These are phyloP conservation scores for Vanderwaltozyma polyspora DNA, from an alignment of 805 yeast species.

Conservation along the genomic window DNA sequence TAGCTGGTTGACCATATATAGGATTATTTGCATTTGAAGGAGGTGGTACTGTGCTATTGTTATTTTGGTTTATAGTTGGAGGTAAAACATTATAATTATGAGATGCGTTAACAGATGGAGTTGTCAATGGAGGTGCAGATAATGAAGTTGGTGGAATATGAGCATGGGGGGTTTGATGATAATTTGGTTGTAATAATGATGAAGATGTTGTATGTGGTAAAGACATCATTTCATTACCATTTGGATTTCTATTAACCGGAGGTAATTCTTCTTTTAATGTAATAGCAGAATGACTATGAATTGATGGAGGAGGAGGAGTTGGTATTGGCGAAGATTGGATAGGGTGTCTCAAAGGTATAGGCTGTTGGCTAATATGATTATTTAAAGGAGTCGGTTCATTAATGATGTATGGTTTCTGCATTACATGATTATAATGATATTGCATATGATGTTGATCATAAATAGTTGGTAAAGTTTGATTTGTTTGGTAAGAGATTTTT, in stretches of 20 bases:
- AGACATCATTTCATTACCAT: too few species aligned
- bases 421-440: too few species aligned
- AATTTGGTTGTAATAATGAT: too few species aligned
- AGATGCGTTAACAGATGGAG: not conserved
- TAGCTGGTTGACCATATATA: not conserved
- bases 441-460: not conserved
- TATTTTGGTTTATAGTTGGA: not conserved
- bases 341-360: not conserved
- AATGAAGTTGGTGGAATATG: not conserved
- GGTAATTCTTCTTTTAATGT: conserved; percentile 1
- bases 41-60: not conserved
- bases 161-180: not conserved
- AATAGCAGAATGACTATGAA: not conserved
- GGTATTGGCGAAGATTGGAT: conserved; percentile 3
- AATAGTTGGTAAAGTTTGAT: not conserved
- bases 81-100: too few species aligned
- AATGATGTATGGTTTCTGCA: too few species aligned
- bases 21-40: too few species aligned
- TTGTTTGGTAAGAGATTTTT: not conserved
- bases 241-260: not conserved
- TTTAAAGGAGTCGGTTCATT: not conserved
- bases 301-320: conserved; percentile 2
- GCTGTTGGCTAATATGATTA: not conserved
- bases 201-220: not conserved
- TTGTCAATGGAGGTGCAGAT: not conserved